Evolutionary conservation across 208 protist genomes (phyloP), one percentile per base, ranked within the genome.

Genomic region (Crithidia mellificae): DNA sequence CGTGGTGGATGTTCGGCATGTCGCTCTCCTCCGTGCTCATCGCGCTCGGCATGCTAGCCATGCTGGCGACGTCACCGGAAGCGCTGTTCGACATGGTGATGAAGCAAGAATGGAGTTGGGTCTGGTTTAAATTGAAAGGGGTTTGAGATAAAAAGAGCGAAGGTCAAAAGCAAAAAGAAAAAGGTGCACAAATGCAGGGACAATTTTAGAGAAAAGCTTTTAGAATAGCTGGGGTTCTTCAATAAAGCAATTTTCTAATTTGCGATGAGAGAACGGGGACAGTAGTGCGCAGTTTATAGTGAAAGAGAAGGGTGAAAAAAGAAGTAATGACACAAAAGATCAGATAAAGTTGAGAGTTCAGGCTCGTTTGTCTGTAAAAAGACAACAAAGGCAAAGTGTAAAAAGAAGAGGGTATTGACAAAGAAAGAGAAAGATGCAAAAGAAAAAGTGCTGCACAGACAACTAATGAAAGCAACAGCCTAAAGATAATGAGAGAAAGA

Each of bases 1-100:
- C 65, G n/a, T 61, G 43, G 68, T 91, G 84, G 29, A 91, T 77
- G 22, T 70, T 74, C 54, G 51, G 29, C n/a, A 68, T 43, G 19
- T 79, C 68, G 30, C 39, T 51, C 30, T 72, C 56, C 56, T 63
- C 65, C 12, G 49, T 67, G 61, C 74, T 87, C 39, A 53, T 62
- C 20, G 54, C 66, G 32, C 81, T 87, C n/a, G 68, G 32, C 72
- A 77, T 74, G 63, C 75, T 75, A 20, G 65, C 49, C 72, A 77
- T 77, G 63, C 75, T 75, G 30, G 6, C 27, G 36, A 51, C 24
- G 39, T 72, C 69, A 15, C 32, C 47, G 14, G 68, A 77, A 24
- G 46, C 46, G 12, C 49, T 44, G 38, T 67, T 19, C 32, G 56
- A 59, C 56, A 72, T 68, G 44, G 24, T 39, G 30, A 15, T 6